Conservation (phyloP, 2,329 filamentous ascomycete genomes). For the Apiospora sp. region DNA sequence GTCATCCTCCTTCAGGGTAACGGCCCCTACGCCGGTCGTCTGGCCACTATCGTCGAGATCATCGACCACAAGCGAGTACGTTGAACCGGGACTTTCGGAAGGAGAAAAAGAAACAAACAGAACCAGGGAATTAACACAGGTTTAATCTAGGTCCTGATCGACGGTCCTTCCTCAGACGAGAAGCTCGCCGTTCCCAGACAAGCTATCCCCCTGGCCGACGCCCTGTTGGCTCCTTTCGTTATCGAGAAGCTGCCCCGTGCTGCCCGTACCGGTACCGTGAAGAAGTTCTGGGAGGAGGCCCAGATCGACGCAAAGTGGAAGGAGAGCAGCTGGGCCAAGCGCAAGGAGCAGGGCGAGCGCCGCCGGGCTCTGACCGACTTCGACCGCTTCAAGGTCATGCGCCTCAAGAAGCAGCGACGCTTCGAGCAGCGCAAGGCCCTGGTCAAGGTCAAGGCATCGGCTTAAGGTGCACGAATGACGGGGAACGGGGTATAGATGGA, state of each 20-base stretch:
- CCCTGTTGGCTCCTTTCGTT: slow-evolving; percentile 89
- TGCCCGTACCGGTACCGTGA: slow-evolving; percentile 81
- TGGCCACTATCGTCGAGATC: slow-evolving; percentile 97
- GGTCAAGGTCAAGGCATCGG: slow-evolving; percentile 87
- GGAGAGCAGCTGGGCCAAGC: slow-evolving; percentile 93
- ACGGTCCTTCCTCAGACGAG: slow-evolving; percentile 87
- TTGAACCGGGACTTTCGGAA: slow-evolving; percentile 45
- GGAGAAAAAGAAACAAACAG: neutral
- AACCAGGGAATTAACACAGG: slow-evolving; percentile 23
- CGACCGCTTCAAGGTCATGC: slow-evolving; percentile 99
- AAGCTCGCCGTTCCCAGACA: slow-evolving; percentile 86
- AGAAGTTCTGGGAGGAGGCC: slow-evolving; percentile 88
- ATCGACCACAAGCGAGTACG: slow-evolving; percentile 99
- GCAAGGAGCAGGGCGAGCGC: slow-evolving; percentile 83
- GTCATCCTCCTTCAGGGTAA: slow-evolving; percentile 87
- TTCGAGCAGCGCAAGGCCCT: slow-evolving; percentile 98
- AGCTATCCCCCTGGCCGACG: slow-evolving; percentile 79
- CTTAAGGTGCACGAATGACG: slow-evolving; percentile 58
- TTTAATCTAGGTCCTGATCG: slow-evolving; percentile 82
- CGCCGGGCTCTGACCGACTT: slow-evolving; percentile 96
- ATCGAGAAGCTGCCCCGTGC: slow-evolving; percentile 87
- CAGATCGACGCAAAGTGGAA: slow-evolving; percentile 95
- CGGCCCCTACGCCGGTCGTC: slow-evolving; percentile 82
- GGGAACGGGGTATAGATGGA: slow-evolving; percentile 25
- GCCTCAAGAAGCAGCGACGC: slow-evolving; percentile 98